Base-by-base conservation (phyloP, 2,329 filamentous ascomycete species). In the Dendryphion nanum region DNA sequence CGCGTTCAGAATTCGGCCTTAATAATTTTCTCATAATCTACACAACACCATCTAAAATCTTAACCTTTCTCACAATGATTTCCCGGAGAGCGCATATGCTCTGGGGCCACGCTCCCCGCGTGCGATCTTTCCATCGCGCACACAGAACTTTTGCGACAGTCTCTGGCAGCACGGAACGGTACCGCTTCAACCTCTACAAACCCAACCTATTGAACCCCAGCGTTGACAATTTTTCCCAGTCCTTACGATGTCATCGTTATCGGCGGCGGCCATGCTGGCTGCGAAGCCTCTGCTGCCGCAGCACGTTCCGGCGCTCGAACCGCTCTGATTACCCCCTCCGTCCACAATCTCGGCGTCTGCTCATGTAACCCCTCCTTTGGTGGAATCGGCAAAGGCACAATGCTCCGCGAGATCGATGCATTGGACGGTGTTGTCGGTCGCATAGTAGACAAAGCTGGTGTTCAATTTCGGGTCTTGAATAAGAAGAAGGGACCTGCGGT, bases 321-420 rank as follows among this genome's bases (percentile, higher is more conserved):
- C 29, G 91, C 86, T 2, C 78, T 98, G 50, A 76, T 98, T 33
- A 98, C 93, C 1, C 93, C 91, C 2, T 89, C 86, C 43, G 67
- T 88, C 41, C 83, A 90, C 42, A 95, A 96, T 54, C 82, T 97
- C 15, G 91, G 91, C 38, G 88, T 93, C 19, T 97, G 91, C 70
- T 96, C 90, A 23, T 97, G 91, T 71, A 97, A 97, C 63, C 91
- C 91, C 2, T 95, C 89, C 48, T 95, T 98, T 60, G 93, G 93
- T 26, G 93, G 93, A n/a, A 97, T 98, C 53, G 93, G 93, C 30
- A 98, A 98, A 64, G 93, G 93, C 13, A 97, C 88, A 7, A 96
- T 98, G 73, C 74, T 98, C 35, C 83, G 91, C 29, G 93, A 98
- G 67, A 84, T 98, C 20, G 93, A 98, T 70, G 93, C 93, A 0